phyloP scores from a whole-genome alignment of 345 rosid species.

The Citrus glauca region DNA sequence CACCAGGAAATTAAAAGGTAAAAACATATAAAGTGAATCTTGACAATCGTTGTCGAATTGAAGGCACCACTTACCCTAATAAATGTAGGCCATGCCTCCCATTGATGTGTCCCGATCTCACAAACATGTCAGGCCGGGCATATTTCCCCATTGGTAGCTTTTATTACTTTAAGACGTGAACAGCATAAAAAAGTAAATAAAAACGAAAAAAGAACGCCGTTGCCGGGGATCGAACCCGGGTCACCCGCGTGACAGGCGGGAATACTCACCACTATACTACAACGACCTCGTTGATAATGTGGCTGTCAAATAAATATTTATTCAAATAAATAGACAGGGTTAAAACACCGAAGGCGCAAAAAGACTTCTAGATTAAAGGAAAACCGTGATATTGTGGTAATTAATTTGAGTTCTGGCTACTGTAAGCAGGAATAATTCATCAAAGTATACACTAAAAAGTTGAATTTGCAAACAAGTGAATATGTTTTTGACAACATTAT shows the following conservation, averaged over 20 bases:
- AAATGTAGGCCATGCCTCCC: too few relatives aligned
- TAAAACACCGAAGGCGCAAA: neutral
- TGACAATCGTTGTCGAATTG: neutral
- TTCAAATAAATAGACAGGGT: too few relatives aligned
- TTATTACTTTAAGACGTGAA: too few relatives aligned
- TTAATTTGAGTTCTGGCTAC: neutral
- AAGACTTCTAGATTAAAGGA: neutral
- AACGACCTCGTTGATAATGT: constrained; percentile 19
- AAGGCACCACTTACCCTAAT: neutral
- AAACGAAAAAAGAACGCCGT: constrained; percentile 32
- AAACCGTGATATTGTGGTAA: neutral
- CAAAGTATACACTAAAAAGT: neutral
- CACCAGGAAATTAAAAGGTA: too few relatives aligned
- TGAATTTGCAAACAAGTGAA: neutral
- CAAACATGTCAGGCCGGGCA: neutral
- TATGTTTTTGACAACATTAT: neutral
- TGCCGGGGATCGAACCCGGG: constrained; percentile 99
- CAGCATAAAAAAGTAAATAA: too few relatives aligned
- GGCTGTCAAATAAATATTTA: too few relatives aligned
- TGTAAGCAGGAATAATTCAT: neutral
- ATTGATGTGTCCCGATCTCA: too few relatives aligned
- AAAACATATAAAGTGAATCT: neutral
- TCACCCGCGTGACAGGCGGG: constrained; percentile 69
- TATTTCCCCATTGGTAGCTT: too few relatives aligned
- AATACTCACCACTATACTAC: constrained; percentile 67